Evolutionary conservation across 257 asterid genomes (phyloP).

Genomic region (Linaria vulgaris): DNA sequence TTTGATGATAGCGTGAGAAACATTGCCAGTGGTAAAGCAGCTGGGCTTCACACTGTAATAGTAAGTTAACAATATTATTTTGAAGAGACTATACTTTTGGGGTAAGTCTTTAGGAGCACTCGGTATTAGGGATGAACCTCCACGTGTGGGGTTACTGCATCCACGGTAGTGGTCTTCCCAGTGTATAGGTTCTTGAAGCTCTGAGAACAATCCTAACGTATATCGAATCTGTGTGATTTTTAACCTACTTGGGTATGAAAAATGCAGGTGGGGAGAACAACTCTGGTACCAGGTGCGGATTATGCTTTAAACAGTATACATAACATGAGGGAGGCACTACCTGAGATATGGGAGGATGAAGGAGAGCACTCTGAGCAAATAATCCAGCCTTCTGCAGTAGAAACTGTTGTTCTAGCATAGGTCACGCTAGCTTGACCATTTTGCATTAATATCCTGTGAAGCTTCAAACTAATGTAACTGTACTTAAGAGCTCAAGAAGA

Average conservation of each 20-base stretch:
- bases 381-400: constrained; percentile 53
- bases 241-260: constrained; percentile 10
- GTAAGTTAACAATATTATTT: constrained; percentile 43
- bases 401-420: constrained; percentile 56
- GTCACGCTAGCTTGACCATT: constrained; percentile 12
- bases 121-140: too few species aligned
- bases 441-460: constrained; percentile 19
- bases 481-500: neutral
- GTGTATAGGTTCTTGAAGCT: too few species aligned
- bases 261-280: constrained; percentile 76
- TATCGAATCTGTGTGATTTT: neutral
- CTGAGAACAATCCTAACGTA: too few species aligned
- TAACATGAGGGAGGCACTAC: constrained; percentile 77
- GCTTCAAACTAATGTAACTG: constrained; percentile 17
- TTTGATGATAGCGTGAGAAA: constrained; percentile 82
- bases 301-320: constrained; percentile 81
- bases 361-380: constrained; percentile 47
- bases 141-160: too few species aligned
- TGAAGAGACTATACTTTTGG: neutral
- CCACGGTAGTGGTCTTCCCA: too few species aligned
- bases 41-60: constrained; percentile 75
- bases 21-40: constrained; percentile 69
- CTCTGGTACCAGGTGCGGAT: constrained; percentile 73
- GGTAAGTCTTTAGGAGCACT: too few species aligned
- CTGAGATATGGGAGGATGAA: constrained; percentile 82